Evolutionary conservation across 2,329 filamentous ascomycete genomes (phyloP).

Genomic region (Mariannaea sp.): DNA sequence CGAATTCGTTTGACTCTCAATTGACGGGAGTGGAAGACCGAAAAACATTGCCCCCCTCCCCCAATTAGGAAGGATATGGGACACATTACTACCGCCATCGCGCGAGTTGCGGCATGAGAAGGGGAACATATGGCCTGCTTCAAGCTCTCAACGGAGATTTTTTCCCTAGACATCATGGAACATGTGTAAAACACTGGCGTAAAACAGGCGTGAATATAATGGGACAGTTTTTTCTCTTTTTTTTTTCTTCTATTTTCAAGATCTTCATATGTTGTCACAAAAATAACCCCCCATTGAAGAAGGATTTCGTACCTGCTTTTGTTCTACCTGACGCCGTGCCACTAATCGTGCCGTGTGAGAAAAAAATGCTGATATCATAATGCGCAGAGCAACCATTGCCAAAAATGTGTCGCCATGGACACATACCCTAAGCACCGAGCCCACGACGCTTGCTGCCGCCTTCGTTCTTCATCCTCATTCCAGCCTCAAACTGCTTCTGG

Average conservation of each 20-base stretch:
- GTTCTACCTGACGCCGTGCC: constrained; percentile 38
- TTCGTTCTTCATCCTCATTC: constrained; percentile 62
- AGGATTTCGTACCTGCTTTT: constrained; percentile 34
- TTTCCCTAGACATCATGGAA: constrained; percentile 36
- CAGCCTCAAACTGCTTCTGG: constrained; percentile 60
- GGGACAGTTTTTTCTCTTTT: constrained; percentile 21
- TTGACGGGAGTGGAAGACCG: constrained; percentile 5
- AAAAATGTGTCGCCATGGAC: constrained; percentile 1
- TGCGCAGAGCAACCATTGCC: constrained; percentile 5
- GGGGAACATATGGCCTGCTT: constrained; percentile 25
- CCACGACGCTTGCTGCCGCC: constrained; percentile 55
- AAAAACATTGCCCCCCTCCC: constrained; percentile 7
- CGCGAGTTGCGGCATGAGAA: constrained; percentile 3
- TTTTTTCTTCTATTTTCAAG: not conserved
- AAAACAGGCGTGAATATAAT: constrained; percentile 35
- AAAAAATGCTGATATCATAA: constrained; percentile 19
- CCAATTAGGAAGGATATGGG: constrained; percentile 11
- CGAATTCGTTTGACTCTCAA: constrained; percentile 9
- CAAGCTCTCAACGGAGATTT: constrained; percentile 23
- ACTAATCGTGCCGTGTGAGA: constrained; percentile 22
- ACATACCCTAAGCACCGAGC: constrained; percentile 54
- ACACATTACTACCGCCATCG: constrained; percentile 1
- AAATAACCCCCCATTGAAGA: constrained; percentile 14
- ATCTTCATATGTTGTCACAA: too few relatives aligned
- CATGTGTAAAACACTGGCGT: constrained; percentile 35